Conservation (phyloP, 192 early-diverging fungal genomes). For the Thamnidium elegans region DNA sequence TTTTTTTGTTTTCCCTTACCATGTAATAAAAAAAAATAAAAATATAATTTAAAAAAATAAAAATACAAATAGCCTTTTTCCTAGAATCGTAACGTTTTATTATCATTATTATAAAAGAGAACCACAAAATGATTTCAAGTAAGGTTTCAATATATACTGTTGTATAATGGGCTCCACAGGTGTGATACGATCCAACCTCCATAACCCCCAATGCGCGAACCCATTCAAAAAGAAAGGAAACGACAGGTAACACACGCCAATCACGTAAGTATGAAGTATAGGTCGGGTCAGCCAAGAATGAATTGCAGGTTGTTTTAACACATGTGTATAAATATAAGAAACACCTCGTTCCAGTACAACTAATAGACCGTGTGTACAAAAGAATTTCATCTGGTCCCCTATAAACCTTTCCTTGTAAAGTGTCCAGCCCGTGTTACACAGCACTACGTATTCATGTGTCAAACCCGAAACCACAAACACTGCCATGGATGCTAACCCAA, state of each 20-base stretch:
- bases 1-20: too few relatives aligned
- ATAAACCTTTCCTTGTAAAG: slow-evolving; percentile 2
- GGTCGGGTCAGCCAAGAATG: not conserved
- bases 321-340: not conserved
- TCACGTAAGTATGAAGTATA: slow-evolving; percentile 10
- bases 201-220: slow-evolving; percentile 16
- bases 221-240: slow-evolving; percentile 16
- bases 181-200: not conserved
- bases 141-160: not conserved
- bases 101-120: not conserved
- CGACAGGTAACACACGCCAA: not conserved
- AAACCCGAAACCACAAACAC: slow-evolving; percentile 12
- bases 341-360: slow-evolving; percentile 5
- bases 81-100: too few relatives aligned
- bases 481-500: not conserved
- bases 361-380: slow-evolving; percentile 11
- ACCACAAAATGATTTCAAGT: not conserved
- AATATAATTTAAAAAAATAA: too few relatives aligned
- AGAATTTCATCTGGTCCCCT: slow-evolving; percentile 15
- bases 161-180: not conserved
- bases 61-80: too few relatives aligned
- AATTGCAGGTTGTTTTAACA: not conserved
- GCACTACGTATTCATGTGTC: slow-evolving; percentile 13
- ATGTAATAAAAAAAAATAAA: too few relatives aligned
- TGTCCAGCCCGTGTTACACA: slow-evolving; percentile 16